Percentiles rank a stretch among this genome's conserved stretches.
These are phyloP conservation scores for Datura wrightii DNA, from an alignment of 257 asterid genomes.

Conservation along the genomic window DNA sequence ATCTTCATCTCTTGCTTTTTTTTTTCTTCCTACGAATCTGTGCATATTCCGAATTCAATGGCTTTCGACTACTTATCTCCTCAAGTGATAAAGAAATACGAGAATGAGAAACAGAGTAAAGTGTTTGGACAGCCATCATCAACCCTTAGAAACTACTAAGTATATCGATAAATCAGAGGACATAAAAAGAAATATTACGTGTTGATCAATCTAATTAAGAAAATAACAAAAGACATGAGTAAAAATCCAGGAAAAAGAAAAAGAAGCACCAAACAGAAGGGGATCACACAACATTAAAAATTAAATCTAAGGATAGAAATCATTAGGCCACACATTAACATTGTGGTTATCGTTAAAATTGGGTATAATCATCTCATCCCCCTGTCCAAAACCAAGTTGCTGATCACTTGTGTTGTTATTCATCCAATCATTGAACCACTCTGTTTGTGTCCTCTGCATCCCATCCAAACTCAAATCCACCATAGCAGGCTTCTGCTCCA, in stretches of 20 bases:
- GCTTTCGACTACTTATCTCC: neutral
- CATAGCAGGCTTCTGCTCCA: slow-evolving; percentile 33
- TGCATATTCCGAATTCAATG: neutral
- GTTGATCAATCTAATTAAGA: neutral
- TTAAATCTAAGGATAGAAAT: slow-evolving; percentile 47
- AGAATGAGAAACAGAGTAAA: neutral
- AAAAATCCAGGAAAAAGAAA: neutral
- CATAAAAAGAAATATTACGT: neutral
- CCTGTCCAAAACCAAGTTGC: slow-evolving; percentile 34
- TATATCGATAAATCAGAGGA: neutral
- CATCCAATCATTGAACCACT: slow-evolving; percentile 60
- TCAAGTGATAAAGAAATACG: too few relatives aligned
- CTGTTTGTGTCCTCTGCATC: slow-evolving; percentile 49
- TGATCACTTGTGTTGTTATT: slow-evolving; percentile 33
- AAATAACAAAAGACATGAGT: neutral
- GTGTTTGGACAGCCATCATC: neutral
- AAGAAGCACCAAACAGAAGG: neutral
- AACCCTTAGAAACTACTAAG: too few relatives aligned
- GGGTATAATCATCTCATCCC: slow-evolving; percentile 31
- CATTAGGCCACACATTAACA: slow-evolving; percentile 24
- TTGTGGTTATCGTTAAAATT: slow-evolving; percentile 24
- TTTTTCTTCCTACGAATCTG: neutral
- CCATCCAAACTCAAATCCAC: slow-evolving; percentile 31
- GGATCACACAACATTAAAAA: neutral
- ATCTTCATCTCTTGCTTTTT: neutral